phyloP scores from a whole-genome alignment of 2,329 filamentous ascomycete species.

The Fusarium papillatum region DNA sequence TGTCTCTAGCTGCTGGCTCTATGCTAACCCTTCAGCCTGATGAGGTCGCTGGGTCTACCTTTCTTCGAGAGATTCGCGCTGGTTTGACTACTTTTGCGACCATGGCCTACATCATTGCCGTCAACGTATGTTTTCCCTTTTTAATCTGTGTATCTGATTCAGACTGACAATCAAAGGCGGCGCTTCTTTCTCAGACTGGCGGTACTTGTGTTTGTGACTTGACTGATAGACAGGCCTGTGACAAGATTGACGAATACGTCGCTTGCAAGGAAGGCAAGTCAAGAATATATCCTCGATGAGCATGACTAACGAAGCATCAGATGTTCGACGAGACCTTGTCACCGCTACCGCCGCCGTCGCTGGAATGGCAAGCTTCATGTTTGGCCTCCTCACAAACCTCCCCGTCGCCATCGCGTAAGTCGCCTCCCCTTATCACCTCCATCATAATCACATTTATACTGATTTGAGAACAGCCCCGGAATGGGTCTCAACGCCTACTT shows the following conservation, averaged over 20 bases:
- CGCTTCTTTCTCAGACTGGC: constrained; percentile 81
- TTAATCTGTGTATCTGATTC: neutral
- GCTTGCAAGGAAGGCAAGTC: constrained; percentile 61
- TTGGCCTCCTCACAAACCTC: constrained; percentile 86
- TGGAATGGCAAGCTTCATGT: constrained; percentile 80
- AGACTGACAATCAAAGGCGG: constrained; percentile 63
- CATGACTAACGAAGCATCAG: constrained; percentile 43
- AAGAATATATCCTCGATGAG: fast-evolving
- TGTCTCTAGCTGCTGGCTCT: too few species aligned
- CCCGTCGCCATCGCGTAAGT: constrained; percentile 63
- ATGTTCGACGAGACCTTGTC: constrained; percentile 81
- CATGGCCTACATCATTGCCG: constrained; percentile 89
- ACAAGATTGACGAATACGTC: constrained; percentile 58
- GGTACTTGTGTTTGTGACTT: constrained; percentile 80
- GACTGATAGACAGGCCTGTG: constrained; percentile 60
- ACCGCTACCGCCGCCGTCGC: constrained; percentile 87
- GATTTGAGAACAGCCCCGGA: constrained; percentile 62
- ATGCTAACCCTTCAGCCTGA: constrained; percentile 62
- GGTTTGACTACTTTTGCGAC: constrained; percentile 85
- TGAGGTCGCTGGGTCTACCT: constrained; percentile 76
- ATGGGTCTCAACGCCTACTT: constrained; percentile 80
- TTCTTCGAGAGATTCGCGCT: constrained; percentile 84
- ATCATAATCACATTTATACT: too few species aligned
- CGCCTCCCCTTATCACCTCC: neutral
- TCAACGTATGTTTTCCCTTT: constrained; percentile 60